Evolutionary conservation across 2,329 filamentous ascomycete species (phyloP), one percentile per base, ranked within the genome.

Genomic region (Lasiodiplodia gonubiensis): DNA sequence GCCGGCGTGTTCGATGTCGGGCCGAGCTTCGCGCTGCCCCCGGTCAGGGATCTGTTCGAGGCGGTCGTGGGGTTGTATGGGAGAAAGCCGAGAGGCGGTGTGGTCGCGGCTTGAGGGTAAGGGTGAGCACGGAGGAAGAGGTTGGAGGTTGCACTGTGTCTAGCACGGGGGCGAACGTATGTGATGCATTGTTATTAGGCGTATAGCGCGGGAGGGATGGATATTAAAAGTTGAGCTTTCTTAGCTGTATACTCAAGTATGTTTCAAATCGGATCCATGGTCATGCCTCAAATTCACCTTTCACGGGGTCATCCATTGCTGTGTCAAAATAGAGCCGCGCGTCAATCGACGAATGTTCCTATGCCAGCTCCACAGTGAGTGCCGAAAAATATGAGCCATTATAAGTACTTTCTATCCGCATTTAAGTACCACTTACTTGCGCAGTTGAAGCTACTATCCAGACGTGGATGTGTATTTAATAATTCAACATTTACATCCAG

Each of bases 11-110:
- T 94, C 70, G 89, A 93, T 70, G 83, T 85, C 16, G 88, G 88
- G 2, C 88, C 89, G 2, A 86, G 89, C 3, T 91, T 90, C 74
- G 89, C 90, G 0, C 85, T 90, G 73, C 89, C 90, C 25, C 87
- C 90, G 12, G 86, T 94, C 25, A 88, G 90, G 77, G 91, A 93
- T 70, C 86, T 92, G 80, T 93, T 94, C 75, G 88, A 90, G 77
- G 87, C 89, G 77, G 89, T 94, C 48, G 86, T 90, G 14, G 86
- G 82, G 5, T 75, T 92, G 70, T 88, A 91, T 75, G 85, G 86
- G 1, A 81, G 85, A 69, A 89, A 87, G 76, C 84, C 86, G 16
- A 72, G 70, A 63, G 68, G 25, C 4, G 66, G 64, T 21, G 53
- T 18, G 21, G 57, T 35, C 35, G 39, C 37, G 21, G 53, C 37